These are phyloP conservation scores for Ogataea philodendri DNA, from an alignment of 805 yeast genomes.

Conservation along the genomic window DNA sequence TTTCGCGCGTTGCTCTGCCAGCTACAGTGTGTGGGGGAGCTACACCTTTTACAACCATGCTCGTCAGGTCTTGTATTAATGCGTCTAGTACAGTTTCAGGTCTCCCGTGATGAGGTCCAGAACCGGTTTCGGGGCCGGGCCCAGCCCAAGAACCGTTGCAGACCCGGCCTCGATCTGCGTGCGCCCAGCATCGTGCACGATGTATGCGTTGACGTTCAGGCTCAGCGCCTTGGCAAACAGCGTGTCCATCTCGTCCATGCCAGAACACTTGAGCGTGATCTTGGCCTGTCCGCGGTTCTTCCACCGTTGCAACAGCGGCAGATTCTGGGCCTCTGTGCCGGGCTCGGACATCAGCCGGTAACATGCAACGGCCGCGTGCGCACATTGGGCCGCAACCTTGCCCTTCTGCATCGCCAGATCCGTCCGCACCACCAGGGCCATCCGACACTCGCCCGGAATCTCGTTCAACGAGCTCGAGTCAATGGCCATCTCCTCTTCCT, in stretches of 20 bases:
- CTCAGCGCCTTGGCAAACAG: slow-evolving; percentile 80
- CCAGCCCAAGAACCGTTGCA: slow-evolving; percentile 93
- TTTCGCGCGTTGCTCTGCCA: slow-evolving; percentile 10
- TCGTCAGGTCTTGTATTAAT: too few relatives aligned
- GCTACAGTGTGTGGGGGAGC: slow-evolving; percentile 9
- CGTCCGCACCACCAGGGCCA: slow-evolving; percentile 85
- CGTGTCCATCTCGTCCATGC: slow-evolving; percentile 68
- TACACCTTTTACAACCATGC: neutral
- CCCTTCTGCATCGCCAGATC: slow-evolving; percentile 94
- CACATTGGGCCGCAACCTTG: slow-evolving; percentile 95
- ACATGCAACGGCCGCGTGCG: slow-evolving; percentile 94
- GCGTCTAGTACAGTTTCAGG: slow-evolving; percentile 60
- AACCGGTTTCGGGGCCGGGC: slow-evolving; percentile 88
- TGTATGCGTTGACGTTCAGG: slow-evolving; percentile 70
- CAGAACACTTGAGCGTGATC: slow-evolving; percentile 74
- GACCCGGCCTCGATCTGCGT: slow-evolving; percentile 96
- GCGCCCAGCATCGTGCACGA: slow-evolving; percentile 95
- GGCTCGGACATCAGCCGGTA: slow-evolving; percentile 65
- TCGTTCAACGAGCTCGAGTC: slow-evolving; percentile 61
- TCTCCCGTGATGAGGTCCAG: slow-evolving; percentile 81
- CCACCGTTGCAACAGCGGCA: slow-evolving; percentile 73
- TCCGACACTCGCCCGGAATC: slow-evolving; percentile 74
- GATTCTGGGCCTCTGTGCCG: slow-evolving; percentile 53
- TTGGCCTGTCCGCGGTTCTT: slow-evolving; percentile 86
- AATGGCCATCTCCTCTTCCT: slow-evolving; percentile 45